Conservation (phyloP, 106 monocot species). For the Alisma plantagoaquatica region DNA sequence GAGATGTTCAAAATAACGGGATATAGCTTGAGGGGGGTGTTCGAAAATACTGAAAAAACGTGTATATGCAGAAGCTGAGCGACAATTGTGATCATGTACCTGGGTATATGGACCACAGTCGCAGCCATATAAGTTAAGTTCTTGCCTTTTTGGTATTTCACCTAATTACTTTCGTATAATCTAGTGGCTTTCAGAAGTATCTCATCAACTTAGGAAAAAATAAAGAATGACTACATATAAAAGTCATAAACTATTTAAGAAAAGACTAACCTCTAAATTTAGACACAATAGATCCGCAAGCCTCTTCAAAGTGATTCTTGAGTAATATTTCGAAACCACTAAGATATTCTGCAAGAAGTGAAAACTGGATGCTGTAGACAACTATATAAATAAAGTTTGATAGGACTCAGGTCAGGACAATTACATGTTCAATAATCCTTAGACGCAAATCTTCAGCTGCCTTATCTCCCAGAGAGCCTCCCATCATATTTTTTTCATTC, state of each 20-base stretch:
- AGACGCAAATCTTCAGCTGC: constrained; percentile 75
- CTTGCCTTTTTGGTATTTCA: too few relatives aligned
- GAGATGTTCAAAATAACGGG: too few relatives aligned
- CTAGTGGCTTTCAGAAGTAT: neutral
- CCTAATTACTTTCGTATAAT: too few relatives aligned
- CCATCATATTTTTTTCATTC: constrained; percentile 79
- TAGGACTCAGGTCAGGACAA: constrained; percentile 9
- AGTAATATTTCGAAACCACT: constrained; percentile 96
- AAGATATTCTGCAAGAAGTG: constrained; percentile 73
- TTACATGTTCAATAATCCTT: constrained; percentile 96
- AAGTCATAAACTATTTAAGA: neutral
- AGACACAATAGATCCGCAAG: constrained; percentile 84
- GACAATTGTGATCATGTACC: too few relatives aligned
- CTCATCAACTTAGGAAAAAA: too few relatives aligned
- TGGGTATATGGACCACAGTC: too few relatives aligned
- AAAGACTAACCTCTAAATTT: constrained; percentile 49
- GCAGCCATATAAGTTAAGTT: too few relatives aligned
- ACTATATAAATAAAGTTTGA: too few relatives aligned
- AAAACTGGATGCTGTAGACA: too few relatives aligned
- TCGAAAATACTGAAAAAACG: too few relatives aligned
- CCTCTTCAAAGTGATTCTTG: constrained; percentile 91
- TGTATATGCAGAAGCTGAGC: too few relatives aligned
- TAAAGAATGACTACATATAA: neutral
- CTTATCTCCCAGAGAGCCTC: constrained; percentile 69
- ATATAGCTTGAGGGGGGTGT: too few relatives aligned